Evolutionary conservation across 2,329 filamentous ascomycete species (phyloP).

Genomic region (Didymella glomerata): DNA sequence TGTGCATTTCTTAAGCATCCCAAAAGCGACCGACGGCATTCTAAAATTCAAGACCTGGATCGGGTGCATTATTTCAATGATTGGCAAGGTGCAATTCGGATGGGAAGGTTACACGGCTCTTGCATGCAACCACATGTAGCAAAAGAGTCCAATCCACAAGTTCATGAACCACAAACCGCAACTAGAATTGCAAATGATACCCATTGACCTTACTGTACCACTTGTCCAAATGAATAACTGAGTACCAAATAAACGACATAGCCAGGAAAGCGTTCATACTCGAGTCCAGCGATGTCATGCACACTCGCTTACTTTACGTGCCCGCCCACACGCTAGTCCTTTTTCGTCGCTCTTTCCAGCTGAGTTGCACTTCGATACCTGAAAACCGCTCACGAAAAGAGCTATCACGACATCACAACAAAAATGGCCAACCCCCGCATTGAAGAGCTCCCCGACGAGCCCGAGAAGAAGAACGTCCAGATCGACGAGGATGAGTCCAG

Average conservation of each 20-base stretch:
- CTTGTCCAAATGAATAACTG: not conserved
- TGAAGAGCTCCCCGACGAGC: constrained; percentile 94
- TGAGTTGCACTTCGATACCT: constrained; percentile 9
- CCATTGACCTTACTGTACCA: constrained; percentile 25
- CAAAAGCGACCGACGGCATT: constrained; percentile 50
- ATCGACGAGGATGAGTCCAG: constrained; percentile 76
- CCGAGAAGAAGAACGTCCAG: constrained; percentile 78
- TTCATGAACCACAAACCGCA: constrained; percentile 50
- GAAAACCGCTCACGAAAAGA: too few relatives aligned
- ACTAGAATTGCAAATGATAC: constrained; percentile 49
- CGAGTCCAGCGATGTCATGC: constrained; percentile 16
- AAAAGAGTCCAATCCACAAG: constrained; percentile 51
- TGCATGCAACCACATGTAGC: constrained; percentile 51
- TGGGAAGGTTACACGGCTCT: constrained; percentile 52
- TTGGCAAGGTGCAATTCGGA: constrained; percentile 54
- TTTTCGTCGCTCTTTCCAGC: constrained; percentile 5
- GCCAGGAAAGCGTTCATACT: not conserved
- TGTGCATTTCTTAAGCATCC: constrained; percentile 52
- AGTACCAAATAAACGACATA: not conserved
- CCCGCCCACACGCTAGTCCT: constrained; percentile 34
- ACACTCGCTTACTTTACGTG: constrained; percentile 36
- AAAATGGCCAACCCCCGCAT: constrained; percentile 97
- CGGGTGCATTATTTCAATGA: constrained; percentile 49
- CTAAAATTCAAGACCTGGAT: constrained; percentile 51
- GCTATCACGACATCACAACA: constrained; percentile 38